Evolutionary conservation across 1,284 basidiomycete genomes (phyloP).

Genomic region (Tilletiaria anomala): DNA sequence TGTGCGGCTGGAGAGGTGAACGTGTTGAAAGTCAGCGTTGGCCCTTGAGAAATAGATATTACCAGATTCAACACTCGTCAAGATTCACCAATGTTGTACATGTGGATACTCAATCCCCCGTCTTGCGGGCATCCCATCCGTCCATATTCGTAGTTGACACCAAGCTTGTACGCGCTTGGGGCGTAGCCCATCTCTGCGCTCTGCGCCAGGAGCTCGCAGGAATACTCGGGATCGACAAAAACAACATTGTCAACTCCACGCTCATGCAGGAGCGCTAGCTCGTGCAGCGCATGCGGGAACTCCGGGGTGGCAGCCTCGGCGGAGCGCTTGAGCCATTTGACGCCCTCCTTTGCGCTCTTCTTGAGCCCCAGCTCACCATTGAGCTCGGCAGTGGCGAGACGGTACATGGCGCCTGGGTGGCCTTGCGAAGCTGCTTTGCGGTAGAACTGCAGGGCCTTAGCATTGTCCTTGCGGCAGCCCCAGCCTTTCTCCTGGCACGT

Average conservation of each 20-base stretch:
- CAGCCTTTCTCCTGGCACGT: slow-evolving; percentile 97
- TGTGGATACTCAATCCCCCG: slow-evolving; percentile 89
- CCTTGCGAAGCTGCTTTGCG: slow-evolving; percentile 77
- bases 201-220: slow-evolving; percentile 82
- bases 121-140: slow-evolving; percentile 98
- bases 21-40: no score
- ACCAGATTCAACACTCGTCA: no score
- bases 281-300: slow-evolving; percentile 91
- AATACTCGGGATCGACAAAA: slow-evolving; percentile 90
- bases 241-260: slow-evolving; percentile 91
- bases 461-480: slow-evolving; percentile 80
- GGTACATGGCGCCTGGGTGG: slow-evolving; percentile 94
- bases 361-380: slow-evolving; percentile 83
- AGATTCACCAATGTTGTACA: slow-evolving; percentile 61
- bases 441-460: slow-evolving; percentile 85
- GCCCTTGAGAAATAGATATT: no score
- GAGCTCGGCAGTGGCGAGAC: slow-evolving; percentile 84
- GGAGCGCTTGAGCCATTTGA: slow-evolving; percentile 94
- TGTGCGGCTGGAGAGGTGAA: no score
- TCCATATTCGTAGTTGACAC: slow-evolving; percentile 98
- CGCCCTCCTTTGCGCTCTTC: slow-evolving; percentile 81
- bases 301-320: slow-evolving; percentile 65
- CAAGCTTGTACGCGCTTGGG: slow-evolving; percentile 83
- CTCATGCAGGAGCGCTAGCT: slow-evolving; percentile 85
- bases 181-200: slow-evolving; percentile 91